phyloP scores from a whole-genome alignment of 1,284 basidiomycete genomes.

The Moesziomyces sp. region DNA sequence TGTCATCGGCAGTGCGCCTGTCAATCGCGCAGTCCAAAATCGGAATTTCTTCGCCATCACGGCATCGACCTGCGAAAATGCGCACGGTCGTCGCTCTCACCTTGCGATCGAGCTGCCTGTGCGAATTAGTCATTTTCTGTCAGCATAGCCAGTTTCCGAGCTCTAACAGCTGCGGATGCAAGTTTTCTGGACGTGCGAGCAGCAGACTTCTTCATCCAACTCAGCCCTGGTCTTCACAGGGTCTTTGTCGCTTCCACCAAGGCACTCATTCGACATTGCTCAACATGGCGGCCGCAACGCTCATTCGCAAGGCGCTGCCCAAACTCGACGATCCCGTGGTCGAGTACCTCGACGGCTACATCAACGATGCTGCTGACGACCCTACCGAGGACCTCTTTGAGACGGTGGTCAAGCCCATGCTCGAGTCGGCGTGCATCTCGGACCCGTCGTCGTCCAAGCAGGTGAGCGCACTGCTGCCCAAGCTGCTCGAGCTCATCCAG shows the following conservation, averaged over 20 bases:
- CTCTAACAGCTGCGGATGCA: neutral
- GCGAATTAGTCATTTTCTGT: neutral
- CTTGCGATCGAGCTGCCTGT: neutral
- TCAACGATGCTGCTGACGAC: slow-evolving; percentile 81
- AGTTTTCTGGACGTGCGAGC: neutral
- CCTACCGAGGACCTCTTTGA: slow-evolving; percentile 56
- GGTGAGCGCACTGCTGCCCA: slow-evolving; percentile 47
- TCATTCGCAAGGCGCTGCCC: slow-evolving; percentile 82
- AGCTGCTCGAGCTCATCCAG: slow-evolving; percentile 56
- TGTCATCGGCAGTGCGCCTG: slow-evolving; percentile 14
- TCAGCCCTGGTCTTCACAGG: neutral
- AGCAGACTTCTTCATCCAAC: neutral
- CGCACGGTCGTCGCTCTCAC: neutral
- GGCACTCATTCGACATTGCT: neutral
- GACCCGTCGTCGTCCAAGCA: slow-evolving; percentile 50
- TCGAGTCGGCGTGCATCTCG: slow-evolving; percentile 61
- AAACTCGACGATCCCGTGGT: slow-evolving; percentile 93
- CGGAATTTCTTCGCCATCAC: neutral
- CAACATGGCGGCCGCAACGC: slow-evolving; percentile 73
- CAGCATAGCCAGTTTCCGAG: neutral
- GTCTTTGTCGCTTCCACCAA: neutral
- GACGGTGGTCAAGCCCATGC: slow-evolving; percentile 60
- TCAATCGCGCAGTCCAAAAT: neutral
- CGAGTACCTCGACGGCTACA: slow-evolving; percentile 89
- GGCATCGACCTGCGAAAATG: neutral